A percentile compares a stretch with the other conserved stretches of the same genome.
Conservation (phyloP, 2,329 filamentous ascomycete genomes). For the Mariannaea elegans region DNA sequence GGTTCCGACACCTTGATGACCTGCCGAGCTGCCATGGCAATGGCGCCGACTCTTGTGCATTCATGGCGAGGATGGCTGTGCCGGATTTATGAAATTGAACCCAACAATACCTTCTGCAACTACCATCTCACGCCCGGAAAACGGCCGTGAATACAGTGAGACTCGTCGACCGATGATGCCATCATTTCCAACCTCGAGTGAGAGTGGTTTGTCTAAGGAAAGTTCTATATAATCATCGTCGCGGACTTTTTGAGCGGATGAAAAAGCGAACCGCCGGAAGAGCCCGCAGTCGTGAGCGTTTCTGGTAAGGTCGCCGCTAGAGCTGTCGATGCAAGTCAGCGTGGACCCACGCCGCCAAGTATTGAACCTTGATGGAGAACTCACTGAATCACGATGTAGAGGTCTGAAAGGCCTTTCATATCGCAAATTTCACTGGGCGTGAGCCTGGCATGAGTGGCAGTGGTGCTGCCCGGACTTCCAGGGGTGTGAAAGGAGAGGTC, state of each 20-base stretch:
- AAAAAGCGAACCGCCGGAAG: slow-evolving; percentile 50
- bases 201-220: slow-evolving; percentile 49
- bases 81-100: slow-evolving; percentile 50
- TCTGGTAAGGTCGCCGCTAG: slow-evolving; percentile 54
- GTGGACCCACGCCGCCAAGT: background rate
- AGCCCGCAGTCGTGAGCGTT: slow-evolving; percentile 52
- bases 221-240: slow-evolving; percentile 44
- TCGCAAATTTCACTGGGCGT: slow-evolving; percentile 42
- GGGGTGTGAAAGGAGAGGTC: slow-evolving; percentile 56
- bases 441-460: slow-evolving; percentile 55
- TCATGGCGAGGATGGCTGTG: slow-evolving; percentile 16
- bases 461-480: slow-evolving; percentile 46
- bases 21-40: background rate
- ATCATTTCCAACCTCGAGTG: slow-evolving; percentile 53
- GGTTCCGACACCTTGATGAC: slow-evolving; percentile 32
- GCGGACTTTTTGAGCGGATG: slow-evolving; percentile 16
- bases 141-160: slow-evolving; percentile 46
- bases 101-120: slow-evolving; percentile 61
- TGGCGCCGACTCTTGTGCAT: background rate
- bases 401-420: slow-evolving; percentile 27
- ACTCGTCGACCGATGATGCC: slow-evolving; percentile 61
- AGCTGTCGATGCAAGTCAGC: slow-evolving; percentile 38
- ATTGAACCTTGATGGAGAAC: slow-evolving; percentile 18
- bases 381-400: slow-evolving; percentile 57
- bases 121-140: slow-evolving; percentile 40